Conservation (phyloP, 176 grass and related monocot genomes). For the Triticum dicoccoides region DNA sequence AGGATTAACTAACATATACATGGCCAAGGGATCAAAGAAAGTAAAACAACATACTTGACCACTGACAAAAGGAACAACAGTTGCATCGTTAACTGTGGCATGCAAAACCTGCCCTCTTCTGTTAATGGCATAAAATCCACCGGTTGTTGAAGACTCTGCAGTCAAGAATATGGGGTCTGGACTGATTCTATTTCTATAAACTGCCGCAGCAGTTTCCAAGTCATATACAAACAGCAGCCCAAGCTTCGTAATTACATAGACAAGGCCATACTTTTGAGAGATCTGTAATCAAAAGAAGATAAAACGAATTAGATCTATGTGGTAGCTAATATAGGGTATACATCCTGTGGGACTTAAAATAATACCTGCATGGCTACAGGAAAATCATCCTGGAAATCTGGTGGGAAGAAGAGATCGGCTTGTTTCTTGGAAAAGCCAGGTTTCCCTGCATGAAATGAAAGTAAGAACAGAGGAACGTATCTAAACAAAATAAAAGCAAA, state of each 20-base stretch:
- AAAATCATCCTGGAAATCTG: constrained; percentile 98
- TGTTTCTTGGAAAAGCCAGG: constrained; percentile 95
- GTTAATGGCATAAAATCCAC: constrained; percentile 98
- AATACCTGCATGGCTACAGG: constrained; percentile 97
- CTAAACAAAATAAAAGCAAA: background rate
- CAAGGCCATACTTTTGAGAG: constrained; percentile 90
- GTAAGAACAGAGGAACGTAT: background rate
- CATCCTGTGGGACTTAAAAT: background rate
- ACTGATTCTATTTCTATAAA: constrained; percentile 98
- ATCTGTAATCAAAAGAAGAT: constrained; percentile 53
- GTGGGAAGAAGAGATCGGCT: constrained; percentile 92
- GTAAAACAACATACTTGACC: constrained; percentile 59
- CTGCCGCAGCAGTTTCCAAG: constrained; percentile 87
- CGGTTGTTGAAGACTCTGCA: constrained; percentile 71
- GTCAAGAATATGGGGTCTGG: constrained; percentile 98
- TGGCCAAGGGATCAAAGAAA: background rate
- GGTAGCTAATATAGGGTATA: background rate
- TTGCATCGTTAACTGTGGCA: constrained; percentile 95
- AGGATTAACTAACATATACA: background rate
- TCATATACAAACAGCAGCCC: constrained; percentile 98
- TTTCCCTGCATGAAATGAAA: constrained; percentile 53
- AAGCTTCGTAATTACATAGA: constrained; percentile 96
- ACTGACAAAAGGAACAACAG: constrained; percentile 85
- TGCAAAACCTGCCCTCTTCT: constrained; percentile 95
- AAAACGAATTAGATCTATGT: constrained; percentile 15